A percentile compares a stretch with the other conserved stretches of the same genome.
These are phyloP conservation scores for Nasturtium officinale DNA, from an alignment of 345 rosid genomes.

Conservation along the genomic window DNA sequence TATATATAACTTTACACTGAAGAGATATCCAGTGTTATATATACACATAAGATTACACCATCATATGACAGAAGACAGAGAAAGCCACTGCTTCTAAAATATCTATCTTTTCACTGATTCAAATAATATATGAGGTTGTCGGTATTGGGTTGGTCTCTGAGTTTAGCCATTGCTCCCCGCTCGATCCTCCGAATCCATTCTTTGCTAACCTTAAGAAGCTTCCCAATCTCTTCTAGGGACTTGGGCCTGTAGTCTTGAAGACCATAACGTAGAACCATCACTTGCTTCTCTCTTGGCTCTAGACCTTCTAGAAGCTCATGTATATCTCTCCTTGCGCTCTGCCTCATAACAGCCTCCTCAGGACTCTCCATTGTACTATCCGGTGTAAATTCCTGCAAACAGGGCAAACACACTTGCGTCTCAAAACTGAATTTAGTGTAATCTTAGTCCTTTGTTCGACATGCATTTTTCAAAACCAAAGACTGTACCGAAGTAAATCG, in stretches of 20 bases:
- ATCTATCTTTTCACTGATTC: slow-evolving; percentile 26
- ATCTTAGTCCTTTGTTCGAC: background rate
- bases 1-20: slow-evolving; percentile 8
- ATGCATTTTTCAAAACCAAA: background rate
- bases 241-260: slow-evolving; percentile 54
- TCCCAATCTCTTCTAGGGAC: slow-evolving; percentile 82
- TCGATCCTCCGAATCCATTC: slow-evolving; percentile 82
- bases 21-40: slow-evolving; percentile 23
- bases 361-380: slow-evolving; percentile 57
- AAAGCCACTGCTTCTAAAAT: slow-evolving; percentile 16
- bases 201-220: slow-evolving; percentile 67
- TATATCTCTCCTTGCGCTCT: slow-evolving; percentile 58
- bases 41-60: background rate
- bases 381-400: slow-evolving; percentile 60
- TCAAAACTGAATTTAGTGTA: background rate
- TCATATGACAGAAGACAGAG: background rate
- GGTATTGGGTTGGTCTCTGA: slow-evolving; percentile 50
- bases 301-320: slow-evolving; percentile 54
- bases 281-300: slow-evolving; percentile 70
- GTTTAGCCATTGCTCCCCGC: slow-evolving; percentile 57
- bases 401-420: background rate
- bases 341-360: slow-evolving; percentile 57
- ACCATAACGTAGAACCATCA: slow-evolving; percentile 65
- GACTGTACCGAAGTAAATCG: background rate
- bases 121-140: slow-evolving; percentile 52